Evolutionary conservation across 306 rosid species (phyloP).

Genomic region (Cucurbita argyrosperma): DNA sequence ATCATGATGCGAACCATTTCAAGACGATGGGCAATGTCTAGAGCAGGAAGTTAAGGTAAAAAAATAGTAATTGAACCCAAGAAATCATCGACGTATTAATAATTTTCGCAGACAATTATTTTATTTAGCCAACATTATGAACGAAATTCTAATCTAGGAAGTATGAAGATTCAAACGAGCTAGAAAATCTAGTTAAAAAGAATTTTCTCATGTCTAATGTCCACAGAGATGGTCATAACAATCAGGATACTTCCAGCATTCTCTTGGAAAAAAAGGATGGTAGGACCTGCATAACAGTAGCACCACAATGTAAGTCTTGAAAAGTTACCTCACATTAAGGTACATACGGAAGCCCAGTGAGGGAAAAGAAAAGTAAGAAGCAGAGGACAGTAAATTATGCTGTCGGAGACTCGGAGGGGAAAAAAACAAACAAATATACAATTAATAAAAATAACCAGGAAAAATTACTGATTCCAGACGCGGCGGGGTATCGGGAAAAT

Average conservation of each 20-base stretch:
- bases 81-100: neutral
- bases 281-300: conserved; percentile 65
- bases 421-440: neutral
- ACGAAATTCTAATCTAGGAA: neutral
- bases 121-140: neutral
- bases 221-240: conserved; percentile 1
- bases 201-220: neutral
- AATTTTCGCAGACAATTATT: neutral
- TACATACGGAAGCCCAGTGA: neutral
- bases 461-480: neutral
- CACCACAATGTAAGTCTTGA: conserved; percentile 7
- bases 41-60: conserved; percentile 51
- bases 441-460: neutral
- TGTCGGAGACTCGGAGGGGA: neutral
- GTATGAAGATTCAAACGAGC: neutral
- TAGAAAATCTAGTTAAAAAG: neutral
- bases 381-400: neutral
- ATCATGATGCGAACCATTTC: conserved; percentile 91
- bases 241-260: conserved; percentile 99
- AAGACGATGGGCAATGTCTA: conserved; percentile 98
- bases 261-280: conserved; percentile 92
- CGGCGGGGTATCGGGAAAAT: neutral
- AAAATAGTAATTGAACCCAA: conserved; percentile 6
- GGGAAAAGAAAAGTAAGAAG: neutral
- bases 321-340: neutral